Conservation (phyloP, 805 yeast genomes). For the Suhomyces tanzawaensis region DNA sequence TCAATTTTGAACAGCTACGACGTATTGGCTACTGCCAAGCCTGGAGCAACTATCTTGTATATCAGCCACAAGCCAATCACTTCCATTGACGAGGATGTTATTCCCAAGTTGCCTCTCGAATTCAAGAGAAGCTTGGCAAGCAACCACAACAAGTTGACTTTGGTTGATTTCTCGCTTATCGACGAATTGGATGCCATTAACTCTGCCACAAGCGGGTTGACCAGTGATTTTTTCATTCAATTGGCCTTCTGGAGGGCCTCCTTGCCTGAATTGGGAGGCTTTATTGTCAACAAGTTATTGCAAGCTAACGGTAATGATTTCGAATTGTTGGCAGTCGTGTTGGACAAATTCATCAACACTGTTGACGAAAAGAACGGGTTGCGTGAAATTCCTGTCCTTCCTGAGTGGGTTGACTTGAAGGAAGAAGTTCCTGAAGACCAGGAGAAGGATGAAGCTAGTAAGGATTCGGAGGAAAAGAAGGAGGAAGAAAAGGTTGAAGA, state of each 20-base stretch:
- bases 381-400: conserved; percentile 32
- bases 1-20: conserved; percentile 56
- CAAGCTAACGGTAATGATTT: conserved; percentile 81
- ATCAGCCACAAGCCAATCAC: conserved; percentile 33
- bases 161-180: conserved; percentile 60
- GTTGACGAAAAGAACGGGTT: conserved; percentile 46
- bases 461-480: conserved; percentile 14
- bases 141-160: conserved; percentile 51
- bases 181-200: conserved; percentile 55
- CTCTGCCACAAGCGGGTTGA: conserved; percentile 68
- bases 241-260: conserved; percentile 76
- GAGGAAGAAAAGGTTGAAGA: conserved; percentile 20
- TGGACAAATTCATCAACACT: conserved; percentile 62
- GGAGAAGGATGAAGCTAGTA: conserved; percentile 17
- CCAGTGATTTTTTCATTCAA: conserved; percentile 71
- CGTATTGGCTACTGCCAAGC: conserved; percentile 56
- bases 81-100: conserved; percentile 47
- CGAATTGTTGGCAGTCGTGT: conserved; percentile 71
- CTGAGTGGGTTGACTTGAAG: conserved; percentile 36
- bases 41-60: conserved; percentile 56
- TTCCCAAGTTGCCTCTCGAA: conserved; percentile 50
- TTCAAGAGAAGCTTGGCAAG: conserved; percentile 52
- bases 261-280: conserved; percentile 59
- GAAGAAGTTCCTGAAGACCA: conserved; percentile 32
- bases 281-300: conserved; percentile 71